A percentile compares a stretch with the other conserved stretches of the same genome.
phyloP scores from a whole-genome alignment of 2,329 filamentous ascomycete genomes.

The Tolypocladium tundrense region DNA sequence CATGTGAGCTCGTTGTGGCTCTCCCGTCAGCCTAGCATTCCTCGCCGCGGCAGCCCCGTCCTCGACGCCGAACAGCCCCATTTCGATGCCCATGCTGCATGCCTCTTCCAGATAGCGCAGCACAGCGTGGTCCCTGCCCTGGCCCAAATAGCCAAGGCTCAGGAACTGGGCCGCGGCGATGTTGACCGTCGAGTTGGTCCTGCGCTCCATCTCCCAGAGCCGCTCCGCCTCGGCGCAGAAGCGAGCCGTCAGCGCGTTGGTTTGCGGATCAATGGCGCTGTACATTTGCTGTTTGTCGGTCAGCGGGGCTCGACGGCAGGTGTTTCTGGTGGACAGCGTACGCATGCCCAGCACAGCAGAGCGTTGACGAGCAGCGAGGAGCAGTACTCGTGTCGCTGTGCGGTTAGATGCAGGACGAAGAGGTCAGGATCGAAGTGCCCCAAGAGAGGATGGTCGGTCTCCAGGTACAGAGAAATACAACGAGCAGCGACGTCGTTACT shows the following conservation, averaged over 20 bases:
- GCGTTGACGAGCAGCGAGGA: conserved; percentile 24
- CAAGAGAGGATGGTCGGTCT: conserved; percentile 25
- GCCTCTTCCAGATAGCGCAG: conserved; percentile 14
- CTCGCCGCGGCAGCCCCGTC: not conserved
- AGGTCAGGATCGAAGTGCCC: conserved; percentile 23
- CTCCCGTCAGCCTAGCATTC: conserved; percentile 6
- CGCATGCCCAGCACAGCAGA: conserved; percentile 22
- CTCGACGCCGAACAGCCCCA: conserved; percentile 13
- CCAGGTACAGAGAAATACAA: conserved; percentile 23
- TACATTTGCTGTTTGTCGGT: conserved; percentile 20
- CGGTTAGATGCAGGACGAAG: conserved; percentile 22
- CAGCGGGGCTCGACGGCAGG: not conserved
- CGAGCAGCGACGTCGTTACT: conserved; percentile 15
- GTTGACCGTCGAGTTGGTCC: conserved; percentile 11
- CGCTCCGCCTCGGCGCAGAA: conserved; percentile 17
- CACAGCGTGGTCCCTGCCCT: conserved; percentile 18
- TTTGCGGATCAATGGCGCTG: conserved; percentile 16
- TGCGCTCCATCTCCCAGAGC: conserved; percentile 13
- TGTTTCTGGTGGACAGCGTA: conserved; percentile 9
- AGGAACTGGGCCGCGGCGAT: conserved; percentile 20
- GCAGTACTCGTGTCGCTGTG: conserved; percentile 14
- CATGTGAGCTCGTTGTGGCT: conserved; percentile 3
- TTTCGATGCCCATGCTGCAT: conserved; percentile 13
- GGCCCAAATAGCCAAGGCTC: conserved; percentile 18
- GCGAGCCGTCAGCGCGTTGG: conserved; percentile 6